Percentiles rank a stretch among this genome's conserved stretches.
These are phyloP conservation scores for Lipomyces anomalus DNA, from an alignment of 805 yeast genomes.

Conservation along the genomic window DNA sequence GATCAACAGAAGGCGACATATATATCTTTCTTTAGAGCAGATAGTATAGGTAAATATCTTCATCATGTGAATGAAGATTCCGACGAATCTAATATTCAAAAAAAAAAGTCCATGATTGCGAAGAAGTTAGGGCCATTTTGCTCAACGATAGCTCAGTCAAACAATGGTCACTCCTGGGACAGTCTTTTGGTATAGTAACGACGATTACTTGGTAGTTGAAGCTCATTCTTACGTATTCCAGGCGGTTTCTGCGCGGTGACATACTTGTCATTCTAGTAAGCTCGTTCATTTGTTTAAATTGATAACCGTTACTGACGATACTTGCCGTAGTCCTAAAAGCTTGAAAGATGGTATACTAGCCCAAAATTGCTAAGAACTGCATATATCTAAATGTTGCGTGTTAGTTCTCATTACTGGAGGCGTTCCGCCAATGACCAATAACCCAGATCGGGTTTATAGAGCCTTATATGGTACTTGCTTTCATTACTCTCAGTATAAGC, in stretches of 20 bases:
- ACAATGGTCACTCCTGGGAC: slow-evolving; percentile 52
- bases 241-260: slow-evolving; percentile 47
- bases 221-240: neutral
- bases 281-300: neutral
- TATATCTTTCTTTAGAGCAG: slow-evolving; percentile 47
- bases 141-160: slow-evolving; percentile 28
- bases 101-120: slow-evolving; percentile 40
- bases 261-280: slow-evolving; percentile 40
- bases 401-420: slow-evolving; percentile 53
- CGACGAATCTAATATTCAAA: neutral
- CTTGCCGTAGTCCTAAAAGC: slow-evolving; percentile 13
- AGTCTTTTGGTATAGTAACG: slow-evolving; percentile 41
- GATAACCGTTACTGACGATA: slow-evolving; percentile 4
- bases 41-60: slow-evolving; percentile 27
- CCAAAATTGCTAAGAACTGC: neutral
- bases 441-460: slow-evolving; percentile 45
- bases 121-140: slow-evolving; percentile 39
- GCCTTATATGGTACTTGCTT: slow-evolving; percentile 39
- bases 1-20: slow-evolving; percentile 37
- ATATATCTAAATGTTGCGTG: slow-evolving; percentile 38
- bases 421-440: slow-evolving; percentile 46
- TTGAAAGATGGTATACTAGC: slow-evolving; percentile 13
- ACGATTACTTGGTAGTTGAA: neutral
- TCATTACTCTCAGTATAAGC: neutral
- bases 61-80: neutral